phyloP scores from a whole-genome alignment of 2,329 filamentous ascomycete species.

The Aspergillus vadensis region DNA sequence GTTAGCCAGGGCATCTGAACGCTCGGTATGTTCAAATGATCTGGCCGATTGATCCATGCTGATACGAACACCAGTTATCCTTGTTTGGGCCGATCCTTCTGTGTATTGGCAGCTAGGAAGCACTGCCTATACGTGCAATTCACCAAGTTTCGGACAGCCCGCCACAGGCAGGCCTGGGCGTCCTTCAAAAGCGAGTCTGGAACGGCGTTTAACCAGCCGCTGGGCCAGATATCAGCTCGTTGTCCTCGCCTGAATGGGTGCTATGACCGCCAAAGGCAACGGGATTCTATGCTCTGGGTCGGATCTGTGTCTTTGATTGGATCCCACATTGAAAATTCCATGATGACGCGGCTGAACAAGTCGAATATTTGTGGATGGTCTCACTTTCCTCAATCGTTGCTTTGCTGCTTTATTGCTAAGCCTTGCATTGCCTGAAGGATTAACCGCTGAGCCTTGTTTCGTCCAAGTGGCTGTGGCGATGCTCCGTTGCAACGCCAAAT shows the following conservation, averaged over 20 bases:
- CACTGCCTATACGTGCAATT: background rate
- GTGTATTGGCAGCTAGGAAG: background rate
- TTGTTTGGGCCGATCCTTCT: background rate
- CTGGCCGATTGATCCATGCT: background rate
- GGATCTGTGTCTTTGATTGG: background rate
- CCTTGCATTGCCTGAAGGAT: background rate
- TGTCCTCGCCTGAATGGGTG: slow-evolving; percentile 6
- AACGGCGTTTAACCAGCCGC: slow-evolving; percentile 3
- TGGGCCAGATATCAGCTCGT: background rate
- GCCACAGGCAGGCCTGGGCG: background rate
- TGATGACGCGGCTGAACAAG: slow-evolving; percentile 7
- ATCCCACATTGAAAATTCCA: background rate
- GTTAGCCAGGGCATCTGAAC: background rate
- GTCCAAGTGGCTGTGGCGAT: background rate
- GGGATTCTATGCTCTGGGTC: background rate
- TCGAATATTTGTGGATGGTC: background rate
- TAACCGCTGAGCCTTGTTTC: background rate
- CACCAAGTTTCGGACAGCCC: background rate
- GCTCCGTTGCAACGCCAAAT: background rate
- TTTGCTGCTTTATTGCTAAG: background rate
- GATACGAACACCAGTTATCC: background rate
- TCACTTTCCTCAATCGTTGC: too few relatives aligned
- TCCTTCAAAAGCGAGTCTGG: background rate
- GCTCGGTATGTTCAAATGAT: background rate
- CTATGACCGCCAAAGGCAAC: slow-evolving; percentile 3